Evolutionary conservation across 306 rosid species (phyloP), one percentile per base, ranked within the genome.

Genomic region (Quercus robur): DNA sequence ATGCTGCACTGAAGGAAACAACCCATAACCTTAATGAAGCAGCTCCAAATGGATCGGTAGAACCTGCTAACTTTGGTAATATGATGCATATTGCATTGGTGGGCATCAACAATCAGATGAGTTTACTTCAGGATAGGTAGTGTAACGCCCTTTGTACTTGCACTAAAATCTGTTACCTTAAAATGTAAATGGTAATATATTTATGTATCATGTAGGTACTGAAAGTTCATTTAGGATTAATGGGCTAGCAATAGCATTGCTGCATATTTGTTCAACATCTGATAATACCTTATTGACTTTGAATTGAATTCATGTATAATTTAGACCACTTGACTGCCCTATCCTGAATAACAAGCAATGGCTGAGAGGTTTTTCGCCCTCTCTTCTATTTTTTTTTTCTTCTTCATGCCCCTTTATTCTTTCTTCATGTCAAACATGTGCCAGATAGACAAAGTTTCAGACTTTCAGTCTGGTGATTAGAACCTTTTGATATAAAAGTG

Each of bases 61-160:
- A 90, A 72, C 79, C 89, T 66, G 80, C 67, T 61, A 83, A 82
- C 84, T 78, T 80, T 70, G 99, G 99, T 70, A 91, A 95, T 85
- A 91, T 93, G 98, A 90, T 95, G 92, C 99, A 95, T 81, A 90
- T 95, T 79, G 98, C 96, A 80, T 82, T 95, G 80, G 99, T 81
- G 66, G 98, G 99, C 76, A 88, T 90, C 87, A 91, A 93, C 86
- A 95, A 95, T 77, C 99, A 90, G 83, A 95, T 93, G 99, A 95
- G 99, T 90, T 90, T 84, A 86, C 94, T 95, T 73, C 99, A 95
- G 88, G 99, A 95, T 78, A 95, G 99, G 99, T 95, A 85, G 26
- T 23, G 61, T 58, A 15, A 63, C 54, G 38, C 81, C 74, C 69
- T 12, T 83, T 80, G 25, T 10, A 18, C 35, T 52, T 26, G 4